Evolutionary conservation across 177 flowering plant genomes (phyloP).

Genomic region (Tripterygium wilfordii): DNA sequence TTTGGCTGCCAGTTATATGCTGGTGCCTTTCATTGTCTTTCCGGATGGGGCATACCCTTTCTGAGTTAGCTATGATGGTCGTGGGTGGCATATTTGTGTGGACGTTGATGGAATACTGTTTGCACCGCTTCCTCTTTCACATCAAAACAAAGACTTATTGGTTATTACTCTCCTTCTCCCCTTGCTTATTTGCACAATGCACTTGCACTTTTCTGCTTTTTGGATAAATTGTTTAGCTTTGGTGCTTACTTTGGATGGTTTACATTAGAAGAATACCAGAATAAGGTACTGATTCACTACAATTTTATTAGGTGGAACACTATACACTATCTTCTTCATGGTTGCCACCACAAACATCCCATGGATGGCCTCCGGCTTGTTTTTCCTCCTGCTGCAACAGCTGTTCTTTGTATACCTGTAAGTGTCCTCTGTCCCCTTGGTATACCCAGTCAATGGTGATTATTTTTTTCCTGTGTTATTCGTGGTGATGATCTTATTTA

Average conservation of each 20-base stretch:
- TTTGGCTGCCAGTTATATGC: slow-evolving; percentile 89
- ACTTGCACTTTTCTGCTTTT: too few species aligned
- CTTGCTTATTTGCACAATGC: not conserved
- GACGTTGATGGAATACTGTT: slow-evolving; percentile 72
- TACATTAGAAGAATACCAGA: too few species aligned
- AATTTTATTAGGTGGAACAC: slow-evolving; percentile 84
- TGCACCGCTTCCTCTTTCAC: slow-evolving; percentile 95
- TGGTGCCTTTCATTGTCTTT: slow-evolving; percentile 41
- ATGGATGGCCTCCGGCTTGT: slow-evolving; percentile 95
- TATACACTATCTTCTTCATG: slow-evolving; percentile 88
- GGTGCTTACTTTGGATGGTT: too few species aligned
- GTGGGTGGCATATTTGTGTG: slow-evolving; percentile 63
- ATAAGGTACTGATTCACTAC: too few species aligned
- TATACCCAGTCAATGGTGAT: too few species aligned
- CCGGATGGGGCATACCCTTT: slow-evolving; percentile 47
- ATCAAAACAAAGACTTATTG: slow-evolving; percentile 82
- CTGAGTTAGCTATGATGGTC: slow-evolving; percentile 40
- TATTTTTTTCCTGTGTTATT: too few species aligned
- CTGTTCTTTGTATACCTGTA: slow-evolving; percentile 65
- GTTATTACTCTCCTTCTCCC: slow-evolving; percentile 29
- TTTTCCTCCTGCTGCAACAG: slow-evolving; percentile 93
- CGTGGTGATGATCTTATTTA: too few species aligned
- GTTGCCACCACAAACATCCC: slow-evolving; percentile 97
- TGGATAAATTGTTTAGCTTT: too few species aligned
- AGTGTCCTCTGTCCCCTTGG: slow-evolving; percentile 8